Evolutionary conservation across 768 basidiomycete species (phyloP), one percentile per base, ranked within the genome.

Genomic region (Mycena venus): DNA sequence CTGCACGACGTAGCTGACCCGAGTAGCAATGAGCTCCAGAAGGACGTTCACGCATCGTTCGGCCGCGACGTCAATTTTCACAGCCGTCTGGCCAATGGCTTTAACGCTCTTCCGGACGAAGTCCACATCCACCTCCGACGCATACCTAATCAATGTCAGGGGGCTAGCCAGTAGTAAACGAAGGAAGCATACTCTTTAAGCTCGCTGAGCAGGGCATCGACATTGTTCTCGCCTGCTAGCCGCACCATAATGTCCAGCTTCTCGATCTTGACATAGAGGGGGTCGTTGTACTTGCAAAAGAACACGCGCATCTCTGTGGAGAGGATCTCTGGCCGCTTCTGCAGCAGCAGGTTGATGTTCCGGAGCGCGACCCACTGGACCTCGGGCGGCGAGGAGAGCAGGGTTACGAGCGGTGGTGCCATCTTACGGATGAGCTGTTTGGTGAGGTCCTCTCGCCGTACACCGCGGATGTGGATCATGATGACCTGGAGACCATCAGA

Each of bases 241-340:
- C 73, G 68, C 29, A 74, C 73, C 98, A 99, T 99, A 81, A 99
- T 98, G 79, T 99, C 98, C 76, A 99, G 85, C 84, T 99, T 99
- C 84, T 99, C 98, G 67, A 99, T 91, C 84, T 99, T 99, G 82
- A 99, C 97, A 80, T 99, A 99, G 23, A 98, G 85, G 4, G 98
- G 98, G 80, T 99, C 98, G 80, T 99, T 99, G 86, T 99, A 99
- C 84, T 99, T 99, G 92, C 98, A 99, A 88, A 99, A 99, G 84
- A 99, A 99, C 25, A 99, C 98, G 47, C 97, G 91, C 95, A 99
- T 97, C 83, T 99, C 98, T 82, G 95, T 97, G 9, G 94, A 91
- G 10, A 99, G 90, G 70, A 98, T 88, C 74, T 97, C 96, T 2
- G 96, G 85, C 7, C 96, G 93, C 80, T 98, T 98, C 84, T 99